Evolutionary conservation across 768 basidiomycete species (phyloP).

Genomic region (Auricularia sp.): DNA sequence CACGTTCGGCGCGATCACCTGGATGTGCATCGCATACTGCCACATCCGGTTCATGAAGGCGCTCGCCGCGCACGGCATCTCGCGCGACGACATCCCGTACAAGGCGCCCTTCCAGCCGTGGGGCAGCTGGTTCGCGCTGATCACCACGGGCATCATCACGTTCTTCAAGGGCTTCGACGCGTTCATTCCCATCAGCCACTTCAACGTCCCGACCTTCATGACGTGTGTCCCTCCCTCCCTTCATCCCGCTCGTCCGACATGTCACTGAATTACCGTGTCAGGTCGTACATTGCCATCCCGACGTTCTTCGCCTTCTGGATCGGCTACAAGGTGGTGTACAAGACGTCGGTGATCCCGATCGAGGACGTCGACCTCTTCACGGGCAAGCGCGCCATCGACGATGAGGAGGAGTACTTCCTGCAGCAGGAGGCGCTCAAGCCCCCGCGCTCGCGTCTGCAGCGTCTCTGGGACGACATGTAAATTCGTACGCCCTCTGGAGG

Average conservation of each 20-base stretch:
- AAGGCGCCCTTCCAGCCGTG: constrained; percentile 55
- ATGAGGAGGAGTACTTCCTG: constrained; percentile 46
- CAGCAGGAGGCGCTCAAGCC: constrained; percentile 27
- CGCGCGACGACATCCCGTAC: constrained; percentile 34
- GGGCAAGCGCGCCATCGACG: constrained; percentile 49
- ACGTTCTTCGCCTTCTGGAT: constrained; percentile 25
- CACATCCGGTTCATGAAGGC: constrained; percentile 50
- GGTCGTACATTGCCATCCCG: constrained; percentile 23
- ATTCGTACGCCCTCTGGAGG: neutral
- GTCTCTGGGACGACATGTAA: constrained; percentile 11
- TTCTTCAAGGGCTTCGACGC: constrained; percentile 46
- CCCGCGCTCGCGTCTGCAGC: constrained; percentile 10
- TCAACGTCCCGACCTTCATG: constrained; percentile 46
- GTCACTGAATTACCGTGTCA: neutral
- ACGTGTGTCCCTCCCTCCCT: constrained; percentile 33
- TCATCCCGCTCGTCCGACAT: neutral
- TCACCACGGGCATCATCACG: constrained; percentile 40
- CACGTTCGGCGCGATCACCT: constrained; percentile 30
- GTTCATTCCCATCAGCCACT: constrained; percentile 25
- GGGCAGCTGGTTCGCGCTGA: constrained; percentile 49
- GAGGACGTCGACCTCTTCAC: constrained; percentile 50
- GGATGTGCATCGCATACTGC: constrained; percentile 41
- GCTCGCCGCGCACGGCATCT: constrained; percentile 33
- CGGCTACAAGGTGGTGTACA: constrained; percentile 27
- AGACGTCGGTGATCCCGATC: constrained; percentile 27